Conservation (phyloP, 2,329 filamentous ascomycete species). For the Hypoxylon rubiginosum region DNA sequence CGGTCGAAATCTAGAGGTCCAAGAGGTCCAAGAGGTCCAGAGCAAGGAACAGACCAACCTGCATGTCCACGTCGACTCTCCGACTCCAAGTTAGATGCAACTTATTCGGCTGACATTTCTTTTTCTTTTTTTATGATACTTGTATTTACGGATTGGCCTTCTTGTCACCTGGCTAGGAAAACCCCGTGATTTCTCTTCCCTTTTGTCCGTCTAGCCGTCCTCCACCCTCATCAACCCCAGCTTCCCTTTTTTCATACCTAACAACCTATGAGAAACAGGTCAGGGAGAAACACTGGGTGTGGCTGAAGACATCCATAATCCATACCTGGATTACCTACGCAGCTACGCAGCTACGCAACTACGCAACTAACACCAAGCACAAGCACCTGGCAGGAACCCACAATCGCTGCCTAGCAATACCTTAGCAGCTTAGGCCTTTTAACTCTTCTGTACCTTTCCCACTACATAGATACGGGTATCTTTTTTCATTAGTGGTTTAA, state of each 20-base stretch:
- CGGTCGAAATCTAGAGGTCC: not conserved
- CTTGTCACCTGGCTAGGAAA: not conserved
- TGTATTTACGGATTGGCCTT: not conserved
- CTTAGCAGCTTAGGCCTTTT: constrained; percentile 7
- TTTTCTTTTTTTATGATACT: constrained; percentile 14
- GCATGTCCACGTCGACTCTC: constrained; percentile 10
- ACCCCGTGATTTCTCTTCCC: not conserved
- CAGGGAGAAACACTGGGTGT: not conserved
- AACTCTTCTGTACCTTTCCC: constrained; percentile 15
- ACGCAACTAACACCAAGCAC: constrained; percentile 20
- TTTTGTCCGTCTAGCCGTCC: not conserved
- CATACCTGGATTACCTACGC: constrained; percentile 14
- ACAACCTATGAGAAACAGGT: no score
- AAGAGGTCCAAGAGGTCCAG: not conserved
- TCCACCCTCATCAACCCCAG: not conserved
- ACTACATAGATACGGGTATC: constrained; percentile 14
- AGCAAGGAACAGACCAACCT: constrained; percentile 3
- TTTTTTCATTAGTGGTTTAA: constrained; percentile 18
- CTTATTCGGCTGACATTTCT: constrained; percentile 21
- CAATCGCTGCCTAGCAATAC: constrained; percentile 32
- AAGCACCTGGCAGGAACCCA: constrained; percentile 16
- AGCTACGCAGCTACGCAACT: no score
- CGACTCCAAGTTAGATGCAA: constrained; percentile 9
- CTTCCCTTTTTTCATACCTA: not conserved
- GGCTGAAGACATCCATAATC: not conserved